Evolutionary conservation across 1,139 yeast species (phyloP).

Genomic region (Nakaseomyces delphensis): DNA sequence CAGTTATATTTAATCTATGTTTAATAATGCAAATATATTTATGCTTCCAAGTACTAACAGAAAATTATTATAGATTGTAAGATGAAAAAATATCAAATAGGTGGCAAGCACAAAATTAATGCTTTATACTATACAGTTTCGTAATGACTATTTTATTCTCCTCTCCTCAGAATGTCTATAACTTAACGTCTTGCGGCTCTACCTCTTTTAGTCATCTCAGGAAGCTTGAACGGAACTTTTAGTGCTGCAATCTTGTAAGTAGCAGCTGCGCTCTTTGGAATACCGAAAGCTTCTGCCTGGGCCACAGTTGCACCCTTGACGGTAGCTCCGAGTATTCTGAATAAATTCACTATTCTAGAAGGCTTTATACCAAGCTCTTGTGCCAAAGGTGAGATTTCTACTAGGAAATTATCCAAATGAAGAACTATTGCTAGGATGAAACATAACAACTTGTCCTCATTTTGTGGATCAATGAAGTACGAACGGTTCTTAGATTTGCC

Average conservation of each 20-base stretch:
- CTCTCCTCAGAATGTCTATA: too few relatives aligned
- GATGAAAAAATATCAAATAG: too few relatives aligned
- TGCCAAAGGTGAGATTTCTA: slow-evolving; percentile 75
- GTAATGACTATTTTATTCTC: too few relatives aligned
- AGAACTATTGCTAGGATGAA: slow-evolving; percentile 63
- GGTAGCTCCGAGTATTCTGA: slow-evolving; percentile 75
- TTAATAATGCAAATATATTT: too few relatives aligned
- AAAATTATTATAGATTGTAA: too few relatives aligned
- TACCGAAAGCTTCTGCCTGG: slow-evolving; percentile 78
- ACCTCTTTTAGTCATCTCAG: slow-evolving; percentile 69
- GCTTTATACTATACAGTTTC: too few relatives aligned
- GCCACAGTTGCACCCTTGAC: slow-evolving; percentile 68
- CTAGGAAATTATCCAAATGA: slow-evolving; percentile 65
- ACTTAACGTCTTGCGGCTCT: slow-evolving; percentile 33
- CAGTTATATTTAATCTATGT: too few relatives aligned
- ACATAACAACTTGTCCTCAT: slow-evolving; percentile 79
- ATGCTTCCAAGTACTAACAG: too few relatives aligned
- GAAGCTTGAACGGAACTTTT: slow-evolving; percentile 83
- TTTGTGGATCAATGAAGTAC: slow-evolving; percentile 72
- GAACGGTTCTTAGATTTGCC: slow-evolving; percentile 70
- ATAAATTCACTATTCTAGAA: slow-evolving; percentile 55
- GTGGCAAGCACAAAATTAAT: too few relatives aligned
- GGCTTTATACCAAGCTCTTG: slow-evolving; percentile 80
- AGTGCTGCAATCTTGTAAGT: slow-evolving; percentile 72
- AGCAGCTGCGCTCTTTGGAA: slow-evolving; percentile 55